Evolutionary conservation across 192 early-diverging fungal genomes (phyloP), one percentile per base, ranked within the genome.

Genomic region (Coemansia sp.): DNA sequence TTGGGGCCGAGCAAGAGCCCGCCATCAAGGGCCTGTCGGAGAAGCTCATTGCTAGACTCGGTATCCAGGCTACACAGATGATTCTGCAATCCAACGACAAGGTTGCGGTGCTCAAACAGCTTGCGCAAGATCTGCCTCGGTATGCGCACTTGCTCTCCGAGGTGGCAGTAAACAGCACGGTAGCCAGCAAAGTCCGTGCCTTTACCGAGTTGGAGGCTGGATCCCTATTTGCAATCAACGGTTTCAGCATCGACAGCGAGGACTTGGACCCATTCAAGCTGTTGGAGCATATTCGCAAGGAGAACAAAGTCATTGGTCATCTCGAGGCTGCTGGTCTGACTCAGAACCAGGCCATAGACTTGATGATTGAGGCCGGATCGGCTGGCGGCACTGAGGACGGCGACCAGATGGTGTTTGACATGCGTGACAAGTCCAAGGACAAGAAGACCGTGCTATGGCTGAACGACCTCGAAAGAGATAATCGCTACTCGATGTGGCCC

Each of bases 381-480:
- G 57, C 43, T 18, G 42, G 57, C 2, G 24, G 23, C 26, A 56
- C 70, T 18, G 60, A 35, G 23, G 60, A 69, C 13, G 42, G 48
- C 14, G 60, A 73, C n/a, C 34, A 65, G 1, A 48, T 78, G 6
- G 66, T 86, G 1, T 96, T 93, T 73, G 95, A 97, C 69, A 88
- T 93, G 28, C 92, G 94, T 34, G 88, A 91, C 59, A 72, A 60
- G 6, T 74, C 81, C 9, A 60, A 70, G 9, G 66, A 85, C 16
- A 62, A 77, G 23, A 84, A 86, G 42, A 34, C 82, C 2, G 71
- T 94, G 14, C 58, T 91, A 21, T 99, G 97, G 97, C 83, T 89
- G 73, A 99, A 98, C 71, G 91, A 99, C 73, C 74, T 99, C 20
- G 94, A 93, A 64, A 89, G 81, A 16, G 97, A 99, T 65, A 45